Conservation (phyloP, 345 rosid species). For the Rhodomyrtus tomentosa region DNA sequence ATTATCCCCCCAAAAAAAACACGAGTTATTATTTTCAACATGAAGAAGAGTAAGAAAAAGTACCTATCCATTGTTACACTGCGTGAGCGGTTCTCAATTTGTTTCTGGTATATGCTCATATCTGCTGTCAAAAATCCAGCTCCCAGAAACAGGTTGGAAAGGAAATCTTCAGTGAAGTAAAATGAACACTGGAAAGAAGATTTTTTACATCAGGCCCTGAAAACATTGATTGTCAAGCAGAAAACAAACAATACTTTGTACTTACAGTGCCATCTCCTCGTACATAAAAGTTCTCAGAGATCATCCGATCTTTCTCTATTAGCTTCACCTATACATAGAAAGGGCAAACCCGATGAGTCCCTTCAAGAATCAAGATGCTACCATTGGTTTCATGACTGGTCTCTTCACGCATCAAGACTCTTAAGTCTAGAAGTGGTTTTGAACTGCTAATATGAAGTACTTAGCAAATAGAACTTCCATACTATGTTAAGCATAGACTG, state of each 20-base stretch:
- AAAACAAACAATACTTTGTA: neutral
- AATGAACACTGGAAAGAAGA: conserved; percentile 13
- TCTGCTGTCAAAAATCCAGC: conserved; percentile 19
- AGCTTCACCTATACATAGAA: conserved; percentile 11
- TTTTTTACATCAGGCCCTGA: neutral
- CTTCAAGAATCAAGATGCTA: neutral
- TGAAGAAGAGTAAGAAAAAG: neutral
- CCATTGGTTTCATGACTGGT: neutral
- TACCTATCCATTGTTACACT: conserved; percentile 22
- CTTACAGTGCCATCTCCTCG: conserved; percentile 60
- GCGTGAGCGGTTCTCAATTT: conserved; percentile 11
- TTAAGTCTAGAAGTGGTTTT: no score
- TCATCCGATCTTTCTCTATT: conserved; percentile 33
- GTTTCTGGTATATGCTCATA: conserved; percentile 11
- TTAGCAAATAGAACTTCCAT: neutral
- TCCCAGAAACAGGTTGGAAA: conserved; percentile 15
- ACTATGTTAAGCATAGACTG: neutral
- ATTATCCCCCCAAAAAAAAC: neutral
- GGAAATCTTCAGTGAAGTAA: conserved; percentile 21
- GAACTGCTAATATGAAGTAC: no score
- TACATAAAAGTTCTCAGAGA: conserved; percentile 34
- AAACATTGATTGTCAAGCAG: neutral
- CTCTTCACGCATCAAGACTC: neutral
- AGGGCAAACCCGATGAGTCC: neutral
- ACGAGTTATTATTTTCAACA: neutral